A percentile compares a stretch with the other conserved stretches of the same genome.
Evolutionary conservation across 768 basidiomycete genomes (phyloP).

Genomic region (Clathrus columnatus): DNA sequence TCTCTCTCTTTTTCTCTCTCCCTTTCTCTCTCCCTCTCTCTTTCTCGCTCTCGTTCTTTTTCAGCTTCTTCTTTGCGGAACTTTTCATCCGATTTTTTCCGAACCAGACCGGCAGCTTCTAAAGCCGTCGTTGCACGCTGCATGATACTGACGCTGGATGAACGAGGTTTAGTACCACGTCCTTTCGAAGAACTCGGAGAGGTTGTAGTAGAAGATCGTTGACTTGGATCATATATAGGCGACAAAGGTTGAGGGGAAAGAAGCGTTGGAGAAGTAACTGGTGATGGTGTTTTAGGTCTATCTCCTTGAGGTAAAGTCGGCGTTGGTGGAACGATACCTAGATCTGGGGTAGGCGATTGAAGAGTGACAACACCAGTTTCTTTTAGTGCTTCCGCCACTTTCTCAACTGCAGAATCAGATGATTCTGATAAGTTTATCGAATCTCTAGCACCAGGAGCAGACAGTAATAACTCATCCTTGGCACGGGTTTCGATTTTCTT

Average conservation of each 20-base stretch:
- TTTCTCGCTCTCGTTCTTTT: conserved; percentile 35
- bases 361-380: conserved; percentile 7
- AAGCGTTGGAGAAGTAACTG: conserved; percentile 26
- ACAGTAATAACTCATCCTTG: conserved; percentile 10
- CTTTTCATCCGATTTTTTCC: conserved; percentile 73
- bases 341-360: conserved; percentile 39
- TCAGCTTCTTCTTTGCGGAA: conserved; percentile 39
- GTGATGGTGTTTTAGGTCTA: conserved; percentile 46
- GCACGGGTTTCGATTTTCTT: conserved; percentile 16
- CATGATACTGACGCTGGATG: conserved; percentile 92
- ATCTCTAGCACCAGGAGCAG: conserved; percentile 6
- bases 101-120: conserved; percentile 74
- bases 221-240: conserved; percentile 49
- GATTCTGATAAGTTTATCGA: not conserved
- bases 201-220: conserved; percentile 30
- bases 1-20: conserved; percentile 29
- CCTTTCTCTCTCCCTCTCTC: conserved; percentile 27
- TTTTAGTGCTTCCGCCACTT: conserved; percentile 8
- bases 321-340: conserved; percentile 71
- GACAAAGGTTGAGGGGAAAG: conserved; percentile 31
- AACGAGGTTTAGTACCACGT: conserved; percentile 54
- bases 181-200: conserved; percentile 33
- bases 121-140: conserved; percentile 89
- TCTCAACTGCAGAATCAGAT: conserved; percentile 6
- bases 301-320: conserved; percentile 41